These are phyloP conservation scores for Elongisporangium undulatum DNA, from an alignment of 352 stramenopile species.

Conservation along the genomic window DNA sequence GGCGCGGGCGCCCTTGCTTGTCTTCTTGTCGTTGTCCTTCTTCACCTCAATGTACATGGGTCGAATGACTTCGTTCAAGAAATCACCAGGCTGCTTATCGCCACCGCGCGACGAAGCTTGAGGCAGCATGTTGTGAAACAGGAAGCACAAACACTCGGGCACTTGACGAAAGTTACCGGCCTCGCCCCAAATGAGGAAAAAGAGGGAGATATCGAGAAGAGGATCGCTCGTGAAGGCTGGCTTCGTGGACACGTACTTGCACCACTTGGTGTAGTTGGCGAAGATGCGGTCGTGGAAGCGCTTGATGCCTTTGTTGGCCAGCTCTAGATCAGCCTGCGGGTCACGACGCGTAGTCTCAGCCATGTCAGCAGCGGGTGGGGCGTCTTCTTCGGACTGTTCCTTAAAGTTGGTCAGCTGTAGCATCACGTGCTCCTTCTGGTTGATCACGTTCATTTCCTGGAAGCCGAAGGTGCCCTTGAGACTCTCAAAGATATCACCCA, in stretches of 20 bases:
- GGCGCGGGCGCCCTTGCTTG: slow-evolving; percentile 62
- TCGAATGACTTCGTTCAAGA: slow-evolving; percentile 70
- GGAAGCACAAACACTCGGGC: slow-evolving; percentile 76
- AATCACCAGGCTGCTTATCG: slow-evolving; percentile 61
- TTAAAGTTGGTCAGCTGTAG: slow-evolving; percentile 83
- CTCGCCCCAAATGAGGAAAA: slow-evolving; percentile 86
- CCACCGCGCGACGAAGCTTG: slow-evolving; percentile 54
- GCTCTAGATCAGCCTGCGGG: slow-evolving; percentile 61
- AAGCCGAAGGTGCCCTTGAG: slow-evolving; percentile 96
- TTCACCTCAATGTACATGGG: slow-evolving; percentile 82
- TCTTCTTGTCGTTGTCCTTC: slow-evolving; percentile 89
- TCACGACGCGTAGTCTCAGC: slow-evolving; percentile 44
- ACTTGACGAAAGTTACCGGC: slow-evolving; percentile 82
- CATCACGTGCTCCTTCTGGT: slow-evolving; percentile 77
- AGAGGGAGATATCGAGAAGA: slow-evolving; percentile 72
- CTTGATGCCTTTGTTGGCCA: slow-evolving; percentile 72
- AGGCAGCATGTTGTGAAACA: slow-evolving; percentile 73
- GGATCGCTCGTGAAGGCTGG: slow-evolving; percentile 74
- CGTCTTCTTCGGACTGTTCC: slow-evolving; percentile 51
- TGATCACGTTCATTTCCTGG: slow-evolving; percentile 84
- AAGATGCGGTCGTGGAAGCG: slow-evolving; percentile 76
- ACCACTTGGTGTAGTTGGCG: slow-evolving; percentile 87
- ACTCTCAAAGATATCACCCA: slow-evolving; percentile 88
- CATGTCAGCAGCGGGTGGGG: slow-evolving; percentile 10
- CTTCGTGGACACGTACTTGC: slow-evolving; percentile 82